These are phyloP conservation scores for Aspergillus ellipticus DNA, from an alignment of 495 filamentous ascomycete genomes.

Conservation along the genomic window DNA sequence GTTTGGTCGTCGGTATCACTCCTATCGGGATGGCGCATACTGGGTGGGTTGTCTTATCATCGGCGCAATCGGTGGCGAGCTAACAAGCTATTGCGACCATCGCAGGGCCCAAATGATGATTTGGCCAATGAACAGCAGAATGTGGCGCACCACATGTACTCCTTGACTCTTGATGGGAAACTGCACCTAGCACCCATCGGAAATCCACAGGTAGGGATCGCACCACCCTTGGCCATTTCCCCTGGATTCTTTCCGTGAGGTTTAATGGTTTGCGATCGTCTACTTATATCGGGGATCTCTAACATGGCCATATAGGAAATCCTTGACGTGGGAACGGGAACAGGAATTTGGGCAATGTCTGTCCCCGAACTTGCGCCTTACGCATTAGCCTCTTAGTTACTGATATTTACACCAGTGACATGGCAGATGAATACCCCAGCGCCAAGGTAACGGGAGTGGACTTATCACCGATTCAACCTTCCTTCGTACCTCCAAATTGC, in stretches of 20 bases:
- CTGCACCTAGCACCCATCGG: conserved; percentile 46
- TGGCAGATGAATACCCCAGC: conserved; percentile 46
- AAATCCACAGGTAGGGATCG: conserved; percentile 33
- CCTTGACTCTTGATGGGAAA: conserved; percentile 39
- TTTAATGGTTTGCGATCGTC: no score
- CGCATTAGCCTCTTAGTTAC: background rate
- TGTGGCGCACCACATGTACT: conserved; percentile 32
- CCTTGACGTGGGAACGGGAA: conserved; percentile 54
- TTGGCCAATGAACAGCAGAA: conserved; percentile 25
- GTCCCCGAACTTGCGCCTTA: conserved; percentile 12
- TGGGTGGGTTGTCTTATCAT: conserved; percentile 16
- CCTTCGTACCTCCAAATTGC: conserved; percentile 45
- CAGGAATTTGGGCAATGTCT: conserved; percentile 53
- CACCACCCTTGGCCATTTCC: no score
- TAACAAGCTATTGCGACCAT: background rate
- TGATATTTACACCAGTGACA: conserved; percentile 34
- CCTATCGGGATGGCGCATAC: conserved; percentile 59
- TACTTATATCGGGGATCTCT: background rate
- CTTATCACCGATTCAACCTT: conserved; percentile 45
- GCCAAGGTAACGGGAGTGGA: conserved; percentile 42
- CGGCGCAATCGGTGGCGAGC: background rate
- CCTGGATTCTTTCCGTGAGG: background rate
- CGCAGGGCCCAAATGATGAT: conserved; percentile 30
- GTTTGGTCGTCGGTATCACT: conserved; percentile 65
- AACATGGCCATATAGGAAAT: conserved; percentile 27